Percentiles rank a stretch among this genome's conserved stretches.
These are phyloP conservation scores for Hysterium pulicare DNA, from an alignment of 2,329 filamentous ascomycete species.

Conservation along the genomic window DNA sequence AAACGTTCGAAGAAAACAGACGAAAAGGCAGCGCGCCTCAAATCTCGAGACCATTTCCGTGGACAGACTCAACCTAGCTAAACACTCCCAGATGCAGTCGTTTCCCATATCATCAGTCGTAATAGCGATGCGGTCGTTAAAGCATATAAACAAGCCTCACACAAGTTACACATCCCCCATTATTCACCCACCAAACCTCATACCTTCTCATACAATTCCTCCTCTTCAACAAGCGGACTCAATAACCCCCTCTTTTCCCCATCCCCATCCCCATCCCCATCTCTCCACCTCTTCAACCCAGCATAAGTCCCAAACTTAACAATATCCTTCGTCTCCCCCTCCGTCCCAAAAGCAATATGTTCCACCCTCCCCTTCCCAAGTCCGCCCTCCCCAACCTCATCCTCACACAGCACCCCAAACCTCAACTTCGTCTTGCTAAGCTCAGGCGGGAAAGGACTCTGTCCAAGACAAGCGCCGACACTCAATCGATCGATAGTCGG, in stretches of 20 bases:
- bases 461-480: constrained; percentile 40
- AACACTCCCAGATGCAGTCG: too few species aligned
- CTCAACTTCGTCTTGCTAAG: constrained; percentile 34
- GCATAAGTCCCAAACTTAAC: constrained; percentile 36
- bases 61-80: too few species aligned
- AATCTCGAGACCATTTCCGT: too few species aligned
- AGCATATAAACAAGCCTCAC: too few species aligned
- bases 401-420: constrained; percentile 39
- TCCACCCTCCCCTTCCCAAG: constrained; percentile 32
- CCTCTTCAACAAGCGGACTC: constrained; percentile 6
- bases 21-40: too few species aligned
- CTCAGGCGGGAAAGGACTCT: constrained; percentile 40
- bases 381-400: constrained; percentile 22
- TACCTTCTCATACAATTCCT: too few species aligned
- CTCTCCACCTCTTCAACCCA: constrained; percentile 24
- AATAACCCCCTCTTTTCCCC: constrained; percentile 17
- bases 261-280: constrained; percentile 2
- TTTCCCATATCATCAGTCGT: too few species aligned
- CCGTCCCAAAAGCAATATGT: constrained; percentile 38
- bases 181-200: too few species aligned
- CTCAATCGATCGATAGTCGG: constrained; percentile 36
- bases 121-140: too few species aligned
- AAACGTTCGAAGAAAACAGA: too few species aligned
- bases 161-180: too few species aligned
- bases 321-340: constrained; percentile 37